phyloP scores from a whole-genome alignment of 2,329 filamentous ascomycete species.

The Epichloe festucae region DNA sequence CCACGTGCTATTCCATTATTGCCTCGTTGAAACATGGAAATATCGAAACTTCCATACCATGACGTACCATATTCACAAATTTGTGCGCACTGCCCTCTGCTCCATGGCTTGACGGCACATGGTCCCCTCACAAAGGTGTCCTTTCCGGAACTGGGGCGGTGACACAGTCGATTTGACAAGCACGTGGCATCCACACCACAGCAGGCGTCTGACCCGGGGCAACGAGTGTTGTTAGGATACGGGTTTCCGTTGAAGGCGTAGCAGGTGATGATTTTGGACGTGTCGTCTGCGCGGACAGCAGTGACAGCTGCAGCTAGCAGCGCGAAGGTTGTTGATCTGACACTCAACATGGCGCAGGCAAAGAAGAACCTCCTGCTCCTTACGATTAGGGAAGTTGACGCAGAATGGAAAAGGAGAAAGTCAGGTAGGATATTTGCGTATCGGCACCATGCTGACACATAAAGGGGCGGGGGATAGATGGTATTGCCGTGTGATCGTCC shows the following conservation, averaged over 20 bases:
- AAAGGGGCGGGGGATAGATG: too few species aligned
- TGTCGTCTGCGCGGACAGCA: neutral
- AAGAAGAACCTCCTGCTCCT: too few species aligned
- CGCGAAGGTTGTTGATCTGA: neutral
- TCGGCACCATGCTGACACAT: too few species aligned
- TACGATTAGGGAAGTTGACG: too few species aligned
- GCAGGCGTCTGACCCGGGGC: constrained; percentile 3
- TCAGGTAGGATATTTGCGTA: neutral
- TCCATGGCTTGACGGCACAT: neutral
- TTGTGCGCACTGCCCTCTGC: neutral
- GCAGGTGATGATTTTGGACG: neutral
- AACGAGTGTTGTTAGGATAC: neutral
- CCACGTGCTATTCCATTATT: neutral
- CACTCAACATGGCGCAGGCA: neutral
- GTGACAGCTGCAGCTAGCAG: neutral
- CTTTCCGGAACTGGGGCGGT: neutral
- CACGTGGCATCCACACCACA: neutral
- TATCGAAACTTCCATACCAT: too few species aligned
- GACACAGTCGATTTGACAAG: constrained; percentile 2
- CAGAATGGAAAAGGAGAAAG: neutral
- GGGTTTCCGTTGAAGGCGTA: neutral
- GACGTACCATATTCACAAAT: neutral
- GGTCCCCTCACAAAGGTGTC: neutral
- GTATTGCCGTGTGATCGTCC: too few species aligned
- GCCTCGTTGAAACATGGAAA: too few species aligned